Evolutionary conservation across 2,329 filamentous ascomycete species (phyloP).

Genomic region (Fusarium verticillioides): DNA sequence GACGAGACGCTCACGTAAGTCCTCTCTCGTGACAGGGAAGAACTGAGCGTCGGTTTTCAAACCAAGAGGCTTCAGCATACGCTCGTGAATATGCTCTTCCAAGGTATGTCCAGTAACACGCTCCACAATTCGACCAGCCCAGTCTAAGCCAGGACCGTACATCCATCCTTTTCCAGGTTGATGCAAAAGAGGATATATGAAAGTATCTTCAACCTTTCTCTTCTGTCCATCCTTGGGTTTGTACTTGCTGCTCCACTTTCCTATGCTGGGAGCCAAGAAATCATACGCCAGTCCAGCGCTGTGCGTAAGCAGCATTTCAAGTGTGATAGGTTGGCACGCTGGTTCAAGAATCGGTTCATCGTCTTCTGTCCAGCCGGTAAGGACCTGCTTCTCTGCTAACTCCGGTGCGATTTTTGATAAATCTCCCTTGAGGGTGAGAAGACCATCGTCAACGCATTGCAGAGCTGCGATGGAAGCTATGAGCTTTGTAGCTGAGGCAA

Average conservation of each 20-base stretch:
- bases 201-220: constrained; percentile 55
- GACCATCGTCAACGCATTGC: constrained; percentile 65
- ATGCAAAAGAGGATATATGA: constrained; percentile 57
- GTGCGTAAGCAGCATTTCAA: constrained; percentile 63
- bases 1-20: constrained; percentile 50
- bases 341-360: constrained; percentile 53
- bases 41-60: constrained; percentile 52
- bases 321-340: constrained; percentile 54
- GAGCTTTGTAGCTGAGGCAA: constrained; percentile 57
- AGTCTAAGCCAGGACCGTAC: constrained; percentile 63
- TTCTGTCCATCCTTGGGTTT: constrained; percentile 17
- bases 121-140: constrained; percentile 64
- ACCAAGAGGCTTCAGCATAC: constrained; percentile 58
- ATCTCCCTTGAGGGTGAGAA: constrained; percentile 59
- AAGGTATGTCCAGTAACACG: constrained; percentile 56
- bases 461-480: constrained; percentile 63
- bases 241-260: constrained; percentile 50
- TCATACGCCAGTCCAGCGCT: constrained; percentile 61
- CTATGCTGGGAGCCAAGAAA: constrained; percentile 51
- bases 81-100: constrained; percentile 55
- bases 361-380: constrained; percentile 58
- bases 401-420: constrained; percentile 59
- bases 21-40: constrained; percentile 51
- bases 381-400: constrained; percentile 58
- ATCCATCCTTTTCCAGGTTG: constrained; percentile 64